Evolutionary conservation across 768 basidiomycete species (phyloP).

Genomic region (Lyophyllum atratum): DNA sequence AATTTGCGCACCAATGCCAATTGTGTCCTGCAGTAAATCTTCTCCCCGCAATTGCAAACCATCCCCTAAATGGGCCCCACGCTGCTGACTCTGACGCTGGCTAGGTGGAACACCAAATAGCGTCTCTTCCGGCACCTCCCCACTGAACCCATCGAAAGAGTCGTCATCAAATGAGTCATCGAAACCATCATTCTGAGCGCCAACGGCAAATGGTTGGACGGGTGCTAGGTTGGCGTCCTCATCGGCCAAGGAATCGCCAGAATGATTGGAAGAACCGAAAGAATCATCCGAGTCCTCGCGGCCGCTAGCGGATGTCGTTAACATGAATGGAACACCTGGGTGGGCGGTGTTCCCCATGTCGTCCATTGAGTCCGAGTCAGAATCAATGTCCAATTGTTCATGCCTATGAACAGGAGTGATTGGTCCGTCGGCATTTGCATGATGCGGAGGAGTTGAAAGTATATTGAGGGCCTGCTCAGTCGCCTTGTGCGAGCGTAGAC

Average conservation of each 20-base stretch:
- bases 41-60: slow-evolving; percentile 62
- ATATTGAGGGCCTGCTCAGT: neutral
- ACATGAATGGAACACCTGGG: slow-evolving; percentile 72
- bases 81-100: slow-evolving; percentile 35
- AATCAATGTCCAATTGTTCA: slow-evolving; percentile 42
- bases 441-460: slow-evolving; percentile 2
- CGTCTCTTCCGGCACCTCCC: slow-evolving; percentile 59
- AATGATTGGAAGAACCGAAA: slow-evolving; percentile 55
- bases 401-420: slow-evolving; percentile 15
- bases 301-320: slow-evolving; percentile 46
- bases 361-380: slow-evolving; percentile 63
- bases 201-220: slow-evolving; percentile 62
- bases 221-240: slow-evolving; percentile 45
- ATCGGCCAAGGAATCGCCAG: slow-evolving; percentile 55
- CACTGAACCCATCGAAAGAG: slow-evolving; percentile 48
- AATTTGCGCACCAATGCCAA: slow-evolving; percentile 57
- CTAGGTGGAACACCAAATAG: slow-evolving; percentile 70
- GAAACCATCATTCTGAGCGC: slow-evolving; percentile 43
- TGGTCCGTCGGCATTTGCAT: slow-evolving; percentile 1
- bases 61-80: slow-evolving; percentile 21
- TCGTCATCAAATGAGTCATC: slow-evolving; percentile 58
- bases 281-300: slow-evolving; percentile 45
- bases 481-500: slow-evolving; percentile 27
- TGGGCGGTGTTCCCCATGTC: slow-evolving; percentile 59
- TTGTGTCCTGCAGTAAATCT: slow-evolving; percentile 63